Percentiles rank a stretch among this genome's conserved stretches.
These are phyloP conservation scores for Moniliophthora roreri DNA, from an alignment of 1,284 basidiomycete genomes.

Conservation along the genomic window DNA sequence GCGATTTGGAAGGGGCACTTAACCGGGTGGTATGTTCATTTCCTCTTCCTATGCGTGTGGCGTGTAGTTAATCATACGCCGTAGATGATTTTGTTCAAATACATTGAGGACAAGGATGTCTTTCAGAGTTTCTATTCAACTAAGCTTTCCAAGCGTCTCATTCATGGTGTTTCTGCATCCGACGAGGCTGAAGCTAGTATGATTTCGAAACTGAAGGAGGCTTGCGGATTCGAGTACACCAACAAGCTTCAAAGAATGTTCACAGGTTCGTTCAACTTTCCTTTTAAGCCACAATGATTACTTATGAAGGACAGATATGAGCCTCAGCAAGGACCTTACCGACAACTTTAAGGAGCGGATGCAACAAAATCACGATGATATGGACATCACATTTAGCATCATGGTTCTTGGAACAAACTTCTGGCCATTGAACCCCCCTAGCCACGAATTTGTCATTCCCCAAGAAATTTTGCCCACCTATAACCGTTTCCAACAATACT, in stretches of 20 bases:
- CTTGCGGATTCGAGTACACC: constrained; percentile 98
- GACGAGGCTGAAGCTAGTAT: constrained; percentile 98
- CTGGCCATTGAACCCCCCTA: constrained; percentile 89
- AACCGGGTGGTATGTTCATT: constrained; percentile 78
- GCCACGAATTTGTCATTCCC: constrained; percentile 88
- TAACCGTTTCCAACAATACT: constrained; percentile 93
- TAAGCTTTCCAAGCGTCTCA: constrained; percentile 93
- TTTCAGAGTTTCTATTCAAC: constrained; percentile 99
- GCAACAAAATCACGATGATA: constrained; percentile 79
- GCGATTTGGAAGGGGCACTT: constrained; percentile 86
- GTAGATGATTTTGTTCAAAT: constrained; percentile 99
- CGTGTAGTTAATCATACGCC: constrained; percentile 9
- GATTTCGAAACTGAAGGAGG: constrained; percentile 99
- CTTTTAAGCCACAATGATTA: not conserved
- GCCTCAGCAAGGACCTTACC: constrained; percentile 93
- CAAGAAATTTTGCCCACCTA: constrained; percentile 85
- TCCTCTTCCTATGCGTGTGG: constrained; percentile 1
- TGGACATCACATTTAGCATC: constrained; percentile 89
- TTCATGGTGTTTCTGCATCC: constrained; percentile 90
- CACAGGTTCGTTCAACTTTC: constrained; percentile 59
- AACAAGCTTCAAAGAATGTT: constrained; percentile 99
- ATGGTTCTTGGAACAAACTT: constrained; percentile 96
- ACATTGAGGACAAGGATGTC: constrained; percentile 98
- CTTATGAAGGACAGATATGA: constrained; percentile 70
- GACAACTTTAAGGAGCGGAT: constrained; percentile 97